Conservation (phyloP, 345 rosid species). For the Cardiospermum halicacabum region DNA sequence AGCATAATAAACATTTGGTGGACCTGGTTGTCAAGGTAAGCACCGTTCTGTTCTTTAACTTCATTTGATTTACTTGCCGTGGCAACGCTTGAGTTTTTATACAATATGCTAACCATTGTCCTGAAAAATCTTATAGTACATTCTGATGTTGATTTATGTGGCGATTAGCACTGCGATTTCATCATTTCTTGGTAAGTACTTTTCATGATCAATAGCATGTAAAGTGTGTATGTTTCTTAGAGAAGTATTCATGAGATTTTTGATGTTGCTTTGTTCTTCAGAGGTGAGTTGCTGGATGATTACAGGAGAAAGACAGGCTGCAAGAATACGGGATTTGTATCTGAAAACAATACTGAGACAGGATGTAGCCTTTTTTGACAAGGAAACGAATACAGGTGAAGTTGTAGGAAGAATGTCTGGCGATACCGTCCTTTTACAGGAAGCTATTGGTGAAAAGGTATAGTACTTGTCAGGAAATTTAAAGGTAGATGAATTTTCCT, state of each 20-base stretch:
- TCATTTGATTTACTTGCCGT: neutral
- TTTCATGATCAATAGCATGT: neutral
- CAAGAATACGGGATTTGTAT: conserved; percentile 64
- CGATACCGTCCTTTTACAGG: conserved; percentile 87
- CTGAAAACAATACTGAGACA: conserved; percentile 73
- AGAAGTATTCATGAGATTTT: neutral
- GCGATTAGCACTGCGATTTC: conserved; percentile 56
- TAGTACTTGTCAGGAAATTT: neutral
- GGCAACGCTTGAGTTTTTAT: neutral
- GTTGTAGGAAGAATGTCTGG: conserved; percentile 94
- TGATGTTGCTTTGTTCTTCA: conserved; percentile 27
- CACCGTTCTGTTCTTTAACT: neutral
- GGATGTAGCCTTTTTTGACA: conserved; percentile 73
- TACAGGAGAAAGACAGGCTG: conserved; percentile 85
- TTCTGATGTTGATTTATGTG: conserved; percentile 69
- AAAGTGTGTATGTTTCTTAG: neutral
- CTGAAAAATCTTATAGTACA: conserved; percentile 35
- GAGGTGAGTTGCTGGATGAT: conserved; percentile 91
- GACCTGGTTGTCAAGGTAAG: conserved; percentile 53
- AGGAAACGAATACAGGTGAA: conserved; percentile 85
- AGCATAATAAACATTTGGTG: conserved; percentile 32
- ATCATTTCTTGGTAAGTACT: conserved; percentile 68
- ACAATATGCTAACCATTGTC: neutral
- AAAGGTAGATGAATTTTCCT: neutral
- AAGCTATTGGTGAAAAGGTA: conserved; percentile 98